A percentile compares a stretch with the other conserved stretches of the same genome.
phyloP scores from a whole-genome alignment of 1,139 yeast genomes.

The Yamadazyma songkhlaensis region DNA sequence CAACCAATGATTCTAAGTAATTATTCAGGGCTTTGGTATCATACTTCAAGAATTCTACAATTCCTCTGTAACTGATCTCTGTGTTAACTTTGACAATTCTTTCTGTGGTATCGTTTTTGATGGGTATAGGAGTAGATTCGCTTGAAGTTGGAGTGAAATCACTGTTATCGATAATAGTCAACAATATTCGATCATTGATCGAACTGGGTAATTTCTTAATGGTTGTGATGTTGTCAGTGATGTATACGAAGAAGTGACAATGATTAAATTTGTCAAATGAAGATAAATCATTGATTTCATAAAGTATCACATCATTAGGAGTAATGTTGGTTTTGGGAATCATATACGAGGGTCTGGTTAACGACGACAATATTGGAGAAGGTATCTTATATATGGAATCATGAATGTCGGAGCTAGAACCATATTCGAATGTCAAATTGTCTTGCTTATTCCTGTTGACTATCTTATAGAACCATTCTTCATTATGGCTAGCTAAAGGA shows the following conservation, averaged over 20 bases:
- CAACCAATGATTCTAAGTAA: slow-evolving; percentile 27
- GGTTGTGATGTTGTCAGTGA: slow-evolving; percentile 25
- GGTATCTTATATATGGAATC: slow-evolving; percentile 21
- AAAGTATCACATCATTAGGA: slow-evolving; percentile 20
- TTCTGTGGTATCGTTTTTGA: slow-evolving; percentile 16
- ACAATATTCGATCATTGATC: slow-evolving; percentile 23
- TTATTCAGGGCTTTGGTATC: slow-evolving; percentile 34
- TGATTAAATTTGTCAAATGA: slow-evolving; percentile 12
- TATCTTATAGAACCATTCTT: slow-evolving; percentile 30
- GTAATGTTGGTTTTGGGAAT: slow-evolving; percentile 18
- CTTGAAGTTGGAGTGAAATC: slow-evolving; percentile 38
- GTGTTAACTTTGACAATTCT: slow-evolving; percentile 38
- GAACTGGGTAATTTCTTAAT: slow-evolving; percentile 17
- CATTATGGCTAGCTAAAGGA: slow-evolving; percentile 35
- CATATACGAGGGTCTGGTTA: slow-evolving; percentile 25
- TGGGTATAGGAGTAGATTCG: slow-evolving; percentile 28
- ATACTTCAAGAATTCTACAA: slow-evolving; percentile 24
- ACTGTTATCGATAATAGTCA: slow-evolving; percentile 39
- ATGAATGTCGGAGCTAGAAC: slow-evolving; percentile 5
- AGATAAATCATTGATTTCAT: slow-evolving; percentile 26
- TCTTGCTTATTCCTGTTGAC: slow-evolving; percentile 18
- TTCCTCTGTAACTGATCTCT: slow-evolving; percentile 27
- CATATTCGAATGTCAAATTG: slow-evolving; percentile 20
- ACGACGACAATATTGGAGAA: slow-evolving; percentile 35
- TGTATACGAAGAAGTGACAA: slow-evolving; percentile 31